Base-by-base conservation (phyloP, 331 rosid genomes). In the Stylosanthes scabra region DNA sequence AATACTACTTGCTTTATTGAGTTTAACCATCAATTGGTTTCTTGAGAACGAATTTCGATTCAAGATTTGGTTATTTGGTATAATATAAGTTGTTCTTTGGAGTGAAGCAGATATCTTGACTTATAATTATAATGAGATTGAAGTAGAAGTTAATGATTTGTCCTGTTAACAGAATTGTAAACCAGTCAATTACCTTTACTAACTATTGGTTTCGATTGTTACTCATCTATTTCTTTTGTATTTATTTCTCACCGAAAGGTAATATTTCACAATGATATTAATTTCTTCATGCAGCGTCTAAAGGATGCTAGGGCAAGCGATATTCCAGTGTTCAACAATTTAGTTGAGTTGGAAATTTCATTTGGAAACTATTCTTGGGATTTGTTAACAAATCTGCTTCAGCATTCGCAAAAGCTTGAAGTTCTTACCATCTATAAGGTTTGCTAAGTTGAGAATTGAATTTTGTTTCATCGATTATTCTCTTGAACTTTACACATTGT, bases 391-490 rank as follows among this genome's bases (percentile, higher is more conserved):
- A 59, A 27, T 13, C 40, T 79, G 25, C 78, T 79, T 59, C 42
- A 50, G 15, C 65, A 58, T 2, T 50, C 70, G 25, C 54, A 44
- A 25, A 72, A 61, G 56, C 79, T 79, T 60, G 75, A 79, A 73
- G 44, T 28, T 49, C 83, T 79, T 50, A 28, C 9, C 42, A 10
- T 79, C 54, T 4, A 59, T 9, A 79, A 79, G 83, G 83, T 79
- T 52, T 71, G 78, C 42, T 46, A 15, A 68, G n/a, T 40, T 59
- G 61, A 76, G 47, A 2, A 50, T 31, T n/a, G 57, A 68, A 39
- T 68, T 14, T 14, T 76, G 15, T 47, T 76, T 76, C 25, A 25
- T 20, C 11, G 28, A 9, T 2, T 67, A 49, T 67, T 49, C 34
- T 25, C 49, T 47, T 76, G 51, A 59, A 11, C 10, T 10, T 67